Conservation (phyloP, 768 basidiomycete genomes). For the Termitomyces sp. region DNA sequence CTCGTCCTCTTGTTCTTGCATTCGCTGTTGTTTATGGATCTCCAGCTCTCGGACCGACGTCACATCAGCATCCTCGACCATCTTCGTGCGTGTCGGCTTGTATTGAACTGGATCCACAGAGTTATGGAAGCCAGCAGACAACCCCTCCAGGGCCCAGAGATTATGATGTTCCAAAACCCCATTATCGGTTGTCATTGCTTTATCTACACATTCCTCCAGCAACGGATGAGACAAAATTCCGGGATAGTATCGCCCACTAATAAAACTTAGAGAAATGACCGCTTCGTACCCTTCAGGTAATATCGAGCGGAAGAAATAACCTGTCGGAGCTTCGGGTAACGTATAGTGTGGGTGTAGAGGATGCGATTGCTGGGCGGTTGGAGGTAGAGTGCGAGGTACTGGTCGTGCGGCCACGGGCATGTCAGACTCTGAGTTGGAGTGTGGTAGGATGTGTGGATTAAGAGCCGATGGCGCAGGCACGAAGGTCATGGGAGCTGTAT, state of each 20-base stretch:
- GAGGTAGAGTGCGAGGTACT: neutral
- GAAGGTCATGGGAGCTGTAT: constrained; percentile 1
- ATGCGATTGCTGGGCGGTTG: constrained; percentile 16
- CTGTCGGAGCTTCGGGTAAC: constrained; percentile 60
- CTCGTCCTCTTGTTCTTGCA: constrained; percentile 21
- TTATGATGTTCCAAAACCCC: constrained; percentile 39
- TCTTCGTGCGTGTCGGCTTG: constrained; percentile 43
- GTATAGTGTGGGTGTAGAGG: constrained; percentile 20
- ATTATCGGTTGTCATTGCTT: constrained; percentile 29
- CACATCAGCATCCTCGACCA: constrained; percentile 59
- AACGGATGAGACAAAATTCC: constrained; percentile 61
- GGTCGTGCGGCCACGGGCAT: constrained; percentile 1
- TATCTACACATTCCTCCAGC: constrained; percentile 33
- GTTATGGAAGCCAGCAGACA: constrained; percentile 61
- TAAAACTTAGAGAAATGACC: constrained; percentile 60
- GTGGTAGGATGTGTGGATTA: constrained; percentile 20
- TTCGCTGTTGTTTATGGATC: constrained; percentile 27
- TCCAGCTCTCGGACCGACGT: constrained; percentile 40
- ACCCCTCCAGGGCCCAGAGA: constrained; percentile 69
- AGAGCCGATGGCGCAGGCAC: constrained; percentile 25
- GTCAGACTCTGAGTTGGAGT: constrained; percentile 21
- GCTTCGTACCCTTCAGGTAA: constrained; percentile 56
- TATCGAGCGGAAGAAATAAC: constrained; percentile 67
- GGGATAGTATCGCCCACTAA: constrained; percentile 82
- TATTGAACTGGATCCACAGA: constrained; percentile 63